phyloP scores from a whole-genome alignment of 1,139 yeast genomes.

The Pichia sp. region DNA sequence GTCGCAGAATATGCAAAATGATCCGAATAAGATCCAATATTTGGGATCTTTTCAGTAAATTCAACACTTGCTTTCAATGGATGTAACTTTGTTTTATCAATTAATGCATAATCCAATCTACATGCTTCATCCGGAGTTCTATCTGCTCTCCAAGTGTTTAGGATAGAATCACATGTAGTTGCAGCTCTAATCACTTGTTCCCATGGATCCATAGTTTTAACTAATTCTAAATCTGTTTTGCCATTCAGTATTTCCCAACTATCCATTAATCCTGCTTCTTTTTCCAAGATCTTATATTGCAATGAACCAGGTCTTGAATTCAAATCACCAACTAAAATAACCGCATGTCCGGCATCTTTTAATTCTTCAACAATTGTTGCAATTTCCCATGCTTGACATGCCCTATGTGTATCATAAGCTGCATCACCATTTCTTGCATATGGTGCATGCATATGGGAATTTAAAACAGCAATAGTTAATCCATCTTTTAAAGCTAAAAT shows the following conservation, averaged over 20 bases:
- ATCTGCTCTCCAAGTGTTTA: conserved; percentile 79
- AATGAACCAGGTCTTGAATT: conserved; percentile 84
- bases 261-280: conserved; percentile 65
- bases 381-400: conserved; percentile 97
- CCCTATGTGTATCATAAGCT: conserved; percentile 81
- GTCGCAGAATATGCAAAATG: conserved; percentile 84
- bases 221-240: conserved; percentile 33
- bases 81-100: conserved; percentile 48
- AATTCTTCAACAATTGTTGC: conserved; percentile 59
- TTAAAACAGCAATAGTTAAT: conserved; percentile 67
- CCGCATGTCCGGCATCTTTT: conserved; percentile 71
- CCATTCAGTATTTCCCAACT: conserved; percentile 76
- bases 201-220: conserved; percentile 50
- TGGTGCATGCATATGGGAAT: conserved; percentile 98
- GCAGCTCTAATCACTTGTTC: conserved; percentile 74
- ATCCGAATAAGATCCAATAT: conserved; percentile 72
- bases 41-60: conserved; percentile 63
- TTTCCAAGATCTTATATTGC: conserved; percentile 68
- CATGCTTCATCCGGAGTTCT: conserved; percentile 71
- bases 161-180: conserved; percentile 78
- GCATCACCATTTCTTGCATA: conserved; percentile 80
- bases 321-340: conserved; percentile 86
- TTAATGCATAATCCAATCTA: conserved; percentile 82
- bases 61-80: conserved; percentile 60
- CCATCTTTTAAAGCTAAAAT: conserved; percentile 43